Evolutionary conservation across 257 asterid genomes (phyloP).

Genomic region (Nyctanthes arbortristis): DNA sequence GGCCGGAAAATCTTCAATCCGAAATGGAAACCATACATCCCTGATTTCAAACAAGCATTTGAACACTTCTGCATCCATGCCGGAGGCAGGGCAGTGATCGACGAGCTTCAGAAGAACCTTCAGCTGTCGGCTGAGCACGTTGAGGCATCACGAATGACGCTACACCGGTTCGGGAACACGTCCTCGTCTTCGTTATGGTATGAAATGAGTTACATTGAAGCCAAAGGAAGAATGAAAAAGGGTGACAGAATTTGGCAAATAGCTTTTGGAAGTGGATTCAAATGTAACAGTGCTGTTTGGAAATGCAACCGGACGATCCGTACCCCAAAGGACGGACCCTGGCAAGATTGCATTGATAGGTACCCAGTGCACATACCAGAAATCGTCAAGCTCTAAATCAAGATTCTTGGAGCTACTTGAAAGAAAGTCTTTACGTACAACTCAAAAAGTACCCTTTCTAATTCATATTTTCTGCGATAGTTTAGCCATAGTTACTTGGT

Average conservation of each 20-base stretch:
- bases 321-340: neutral
- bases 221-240: no score
- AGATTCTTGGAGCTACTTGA: no score
- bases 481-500: no score
- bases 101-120: slow-evolving; percentile 7
- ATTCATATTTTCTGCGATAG: no score
- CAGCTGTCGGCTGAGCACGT: slow-evolving; percentile 8
- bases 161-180: slow-evolving; percentile 3
- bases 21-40: neutral
- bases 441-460: no score
- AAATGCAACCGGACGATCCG: neutral
- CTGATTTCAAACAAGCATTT: slow-evolving; percentile 8
- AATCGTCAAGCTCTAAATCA: neutral
- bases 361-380: slow-evolving; percentile 4
- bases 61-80: no score
- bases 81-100: slow-evolving; percentile 2
- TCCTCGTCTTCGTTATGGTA: neutral
- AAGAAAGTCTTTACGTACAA: no score
- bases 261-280: no score
- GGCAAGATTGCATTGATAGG: slow-evolving; percentile 2
- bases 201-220: no score
- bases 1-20: slow-evolving; percentile 4
- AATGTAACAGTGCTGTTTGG: no score
- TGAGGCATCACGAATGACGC: neutral
- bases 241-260: no score